Evolutionary conservation across 1,139 yeast species (phyloP).

Genomic region (Arxiozyma bovina): DNA sequence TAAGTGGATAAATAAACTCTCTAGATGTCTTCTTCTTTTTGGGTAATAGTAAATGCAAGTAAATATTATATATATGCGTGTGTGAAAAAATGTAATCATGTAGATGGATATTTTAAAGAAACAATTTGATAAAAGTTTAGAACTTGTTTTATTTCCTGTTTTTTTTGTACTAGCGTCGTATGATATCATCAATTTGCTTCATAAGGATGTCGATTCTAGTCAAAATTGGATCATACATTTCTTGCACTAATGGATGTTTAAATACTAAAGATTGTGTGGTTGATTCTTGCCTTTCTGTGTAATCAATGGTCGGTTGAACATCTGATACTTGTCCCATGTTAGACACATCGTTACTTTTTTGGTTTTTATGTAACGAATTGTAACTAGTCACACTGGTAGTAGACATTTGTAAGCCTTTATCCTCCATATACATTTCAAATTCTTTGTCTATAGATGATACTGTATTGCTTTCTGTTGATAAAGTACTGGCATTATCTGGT

Average conservation of each 20-base stretch:
- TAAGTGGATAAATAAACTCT: background rate
- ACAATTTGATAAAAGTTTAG: background rate
- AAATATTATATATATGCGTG: background rate
- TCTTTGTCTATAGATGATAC: constrained; percentile 1
- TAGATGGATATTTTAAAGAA: no score
- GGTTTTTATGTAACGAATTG: constrained; percentile 2
- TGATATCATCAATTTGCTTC: constrained; percentile 19
- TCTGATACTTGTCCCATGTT: background rate
- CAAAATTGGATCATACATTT: constrained; percentile 43
- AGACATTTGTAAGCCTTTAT: constrained; percentile 3
- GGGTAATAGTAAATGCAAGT: background rate
- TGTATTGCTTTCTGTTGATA: background rate
- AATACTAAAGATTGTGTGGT: background rate
- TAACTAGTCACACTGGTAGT: constrained; percentile 5
- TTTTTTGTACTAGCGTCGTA: constrained; percentile 4
- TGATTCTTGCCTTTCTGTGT: background rate
- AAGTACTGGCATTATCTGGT: background rate
- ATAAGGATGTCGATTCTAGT: constrained; percentile 40
- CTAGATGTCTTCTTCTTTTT: background rate
- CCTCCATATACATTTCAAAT: constrained; percentile 3
- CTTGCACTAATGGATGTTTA: constrained; percentile 38
- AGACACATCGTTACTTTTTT: background rate
- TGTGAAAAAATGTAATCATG: background rate
- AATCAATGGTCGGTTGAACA: background rate
- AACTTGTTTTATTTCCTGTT: background rate